These are phyloP conservation scores for Talaromyces proteolyticus DNA, from an alignment of 495 filamentous ascomycete species.

Conservation along the genomic window DNA sequence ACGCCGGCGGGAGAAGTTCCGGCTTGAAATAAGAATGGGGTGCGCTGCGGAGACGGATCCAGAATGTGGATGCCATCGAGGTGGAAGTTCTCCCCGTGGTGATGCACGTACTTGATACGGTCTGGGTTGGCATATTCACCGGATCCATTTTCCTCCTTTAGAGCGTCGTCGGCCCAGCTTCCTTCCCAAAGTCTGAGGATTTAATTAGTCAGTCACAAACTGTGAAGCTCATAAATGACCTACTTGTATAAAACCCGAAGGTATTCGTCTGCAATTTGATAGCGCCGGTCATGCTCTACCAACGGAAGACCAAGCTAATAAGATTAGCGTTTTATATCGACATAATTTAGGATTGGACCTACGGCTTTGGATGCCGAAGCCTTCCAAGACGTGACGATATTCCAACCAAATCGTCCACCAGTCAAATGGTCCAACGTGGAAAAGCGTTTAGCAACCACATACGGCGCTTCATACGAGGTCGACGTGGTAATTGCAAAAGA, in stretches of 20 bases:
- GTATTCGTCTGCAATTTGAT: conserved; percentile 54
- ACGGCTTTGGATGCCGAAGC: conserved; percentile 41
- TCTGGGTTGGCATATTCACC: conserved; percentile 46
- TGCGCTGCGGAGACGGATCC: conserved; percentile 49
- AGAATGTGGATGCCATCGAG: conserved; percentile 51
- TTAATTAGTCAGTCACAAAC: no score
- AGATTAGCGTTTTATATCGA: background rate
- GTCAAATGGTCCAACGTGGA: conserved; percentile 55
- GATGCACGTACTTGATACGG: conserved; percentile 47
- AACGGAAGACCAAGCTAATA: background rate
- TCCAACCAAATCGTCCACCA: conserved; percentile 50
- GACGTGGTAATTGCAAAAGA: conserved; percentile 46
- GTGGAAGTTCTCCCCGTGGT: conserved; percentile 48
- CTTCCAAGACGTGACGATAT: conserved; percentile 55
- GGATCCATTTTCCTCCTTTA: conserved; percentile 37
- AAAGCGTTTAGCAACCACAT: conserved; percentile 50
- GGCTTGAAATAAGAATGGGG: conserved; percentile 51
- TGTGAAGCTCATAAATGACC: no score
- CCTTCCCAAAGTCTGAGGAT: conserved; percentile 39
- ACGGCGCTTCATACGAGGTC: conserved; percentile 53
- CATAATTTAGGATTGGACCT: conserved; percentile 15
- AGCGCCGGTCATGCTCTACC: conserved; percentile 46
- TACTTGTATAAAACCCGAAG: conserved; percentile 55
- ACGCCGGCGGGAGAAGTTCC: conserved; percentile 47
- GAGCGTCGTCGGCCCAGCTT: conserved; percentile 54